Base-by-base conservation (phyloP, 2,329 filamentous ascomycete genomes). In the Fusarium haematococcum region DNA sequence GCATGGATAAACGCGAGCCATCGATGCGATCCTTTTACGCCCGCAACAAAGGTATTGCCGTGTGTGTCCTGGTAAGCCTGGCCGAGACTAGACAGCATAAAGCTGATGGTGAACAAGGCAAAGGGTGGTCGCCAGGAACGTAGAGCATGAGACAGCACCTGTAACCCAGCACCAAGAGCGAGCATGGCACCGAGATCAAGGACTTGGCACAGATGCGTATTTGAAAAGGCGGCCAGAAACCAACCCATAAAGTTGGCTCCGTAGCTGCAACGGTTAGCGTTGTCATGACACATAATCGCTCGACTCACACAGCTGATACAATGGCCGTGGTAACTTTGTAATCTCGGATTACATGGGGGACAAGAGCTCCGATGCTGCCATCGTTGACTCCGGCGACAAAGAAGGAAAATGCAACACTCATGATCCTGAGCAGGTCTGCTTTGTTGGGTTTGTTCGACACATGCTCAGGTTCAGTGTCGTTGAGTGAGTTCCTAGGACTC, bases 371-470 rank as follows among this genome's bases (percentile, higher is more conserved):
- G 1, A 92, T 82, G 69, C 88, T 91, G 35, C 91, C 91, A 78
- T 93, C 91, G 66, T 92, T 93, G 57, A 89, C 84, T 0, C 91
- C 91, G 0, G 91, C 90, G 33, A 91, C 89, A 76, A 93, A 91
- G 82, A 92, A 93, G 0, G 89, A 90, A 71, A 91, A 88, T 0
- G 87, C 88, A 3, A 88, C 86, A 50, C 88, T 88, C 41, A 87
- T 63, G 3, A 92, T 80, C 77, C 90, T 91, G 39, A 88, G 69
- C 1, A 75, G 5, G 1, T 75, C 66, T 6, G 5, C 10, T 1
- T 11, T 54, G 0, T 30, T 65, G 5, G 69, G 65, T 1, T 73
- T 72, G 6, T 27, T 56, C 9, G 39, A 60, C 1, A 37, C 32
- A 33, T 16, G n/a, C 0, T 20, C 30, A 1, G 66, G 43, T 10